phyloP scores from a whole-genome alignment of 805 yeast genomes.

The Citeromyces matritensis region DNA sequence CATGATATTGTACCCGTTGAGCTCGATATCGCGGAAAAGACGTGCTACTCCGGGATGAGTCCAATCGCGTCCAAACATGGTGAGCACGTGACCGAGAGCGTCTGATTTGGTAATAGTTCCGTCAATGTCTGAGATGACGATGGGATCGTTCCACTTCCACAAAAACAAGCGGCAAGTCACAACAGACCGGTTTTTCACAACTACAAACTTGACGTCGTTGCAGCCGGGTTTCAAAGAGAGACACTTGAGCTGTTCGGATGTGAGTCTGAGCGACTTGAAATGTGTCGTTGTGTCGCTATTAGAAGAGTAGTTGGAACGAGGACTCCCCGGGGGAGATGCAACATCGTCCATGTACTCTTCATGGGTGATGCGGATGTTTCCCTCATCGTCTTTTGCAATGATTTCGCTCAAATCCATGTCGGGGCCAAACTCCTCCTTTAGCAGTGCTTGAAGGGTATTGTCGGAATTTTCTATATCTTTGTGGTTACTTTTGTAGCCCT shows the following conservation, averaged over 20 bases:
- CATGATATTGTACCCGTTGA: conserved; percentile 86
- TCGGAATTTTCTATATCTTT: conserved; percentile 68
- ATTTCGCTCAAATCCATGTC: conserved; percentile 28
- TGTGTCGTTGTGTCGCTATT: conserved; percentile 13
- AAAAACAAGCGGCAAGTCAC: conserved; percentile 60
- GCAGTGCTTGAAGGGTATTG: conserved; percentile 52
- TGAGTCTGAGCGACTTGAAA: conserved; percentile 79
- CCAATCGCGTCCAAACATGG: conserved; percentile 94
- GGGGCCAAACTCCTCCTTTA: conserved; percentile 61
- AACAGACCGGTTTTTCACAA: conserved; percentile 70
- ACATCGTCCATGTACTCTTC: conserved; percentile 7
- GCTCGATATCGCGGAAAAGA: conserved; percentile 70
- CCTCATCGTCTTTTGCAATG: conserved; percentile 45
- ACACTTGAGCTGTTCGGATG: conserved; percentile 75
- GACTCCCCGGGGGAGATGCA: conserved; percentile 1
- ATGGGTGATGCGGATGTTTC: conserved; percentile 40
- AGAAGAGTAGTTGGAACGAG: background rate
- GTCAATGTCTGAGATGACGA: conserved; percentile 93
- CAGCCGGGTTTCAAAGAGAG: conserved; percentile 66
- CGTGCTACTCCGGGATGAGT: conserved; percentile 94
- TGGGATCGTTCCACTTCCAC: conserved; percentile 77
- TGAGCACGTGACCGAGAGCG: conserved; percentile 90
- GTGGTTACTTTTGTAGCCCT: conserved; percentile 85
- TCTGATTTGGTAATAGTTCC: conserved; percentile 97
- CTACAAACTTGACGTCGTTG: conserved; percentile 65